A percentile compares a stretch with the other conserved stretches of the same genome.
These are phyloP conservation scores for Skeletonema potamos DNA, from an alignment of 108 stramenopile genomes.

Conservation along the genomic window DNA sequence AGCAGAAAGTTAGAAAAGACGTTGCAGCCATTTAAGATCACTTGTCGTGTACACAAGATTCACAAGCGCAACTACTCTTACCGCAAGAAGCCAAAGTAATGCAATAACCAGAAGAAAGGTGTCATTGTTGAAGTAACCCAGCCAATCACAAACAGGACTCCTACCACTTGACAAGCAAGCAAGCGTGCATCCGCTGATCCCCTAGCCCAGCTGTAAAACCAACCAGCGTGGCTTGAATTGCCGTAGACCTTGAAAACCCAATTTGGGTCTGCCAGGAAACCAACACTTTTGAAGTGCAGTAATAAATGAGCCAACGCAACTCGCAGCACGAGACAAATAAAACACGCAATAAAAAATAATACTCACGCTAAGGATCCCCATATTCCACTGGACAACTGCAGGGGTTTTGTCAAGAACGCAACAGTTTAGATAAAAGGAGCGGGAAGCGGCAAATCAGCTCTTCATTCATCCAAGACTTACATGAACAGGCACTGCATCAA, in stretches of 20 bases:
- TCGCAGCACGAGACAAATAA: too few species aligned
- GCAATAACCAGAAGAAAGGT: constrained; percentile 67
- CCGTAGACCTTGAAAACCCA: constrained; percentile 27
- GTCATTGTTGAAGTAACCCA: constrained; percentile 71
- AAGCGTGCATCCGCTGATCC: constrained; percentile 56
- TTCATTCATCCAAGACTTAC: constrained; percentile 17
- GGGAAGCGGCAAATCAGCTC: neutral
- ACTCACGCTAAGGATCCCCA: neutral
- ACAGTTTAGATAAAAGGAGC: neutral
- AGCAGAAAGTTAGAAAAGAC: neutral
- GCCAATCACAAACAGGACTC: constrained; percentile 63
- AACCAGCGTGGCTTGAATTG: constrained; percentile 55
- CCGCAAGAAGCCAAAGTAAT: constrained; percentile 78
- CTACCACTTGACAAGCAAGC: constrained; percentile 72
- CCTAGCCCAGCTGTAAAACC: constrained; percentile 64
- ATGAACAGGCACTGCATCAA: constrained; percentile 93
- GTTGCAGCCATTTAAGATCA: neutral
- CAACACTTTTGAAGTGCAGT: too few species aligned
- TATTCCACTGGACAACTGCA: neutral
- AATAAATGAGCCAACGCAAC: too few species aligned
- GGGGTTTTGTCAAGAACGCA: neutral
- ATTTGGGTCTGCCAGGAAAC: constrained; percentile 48
- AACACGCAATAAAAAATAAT: too few species aligned
- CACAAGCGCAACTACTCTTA: constrained; percentile 1
- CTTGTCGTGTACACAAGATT: neutral